Base-by-base conservation (phyloP, 2,329 filamentous ascomycete species). In the Nemania sp. region DNA sequence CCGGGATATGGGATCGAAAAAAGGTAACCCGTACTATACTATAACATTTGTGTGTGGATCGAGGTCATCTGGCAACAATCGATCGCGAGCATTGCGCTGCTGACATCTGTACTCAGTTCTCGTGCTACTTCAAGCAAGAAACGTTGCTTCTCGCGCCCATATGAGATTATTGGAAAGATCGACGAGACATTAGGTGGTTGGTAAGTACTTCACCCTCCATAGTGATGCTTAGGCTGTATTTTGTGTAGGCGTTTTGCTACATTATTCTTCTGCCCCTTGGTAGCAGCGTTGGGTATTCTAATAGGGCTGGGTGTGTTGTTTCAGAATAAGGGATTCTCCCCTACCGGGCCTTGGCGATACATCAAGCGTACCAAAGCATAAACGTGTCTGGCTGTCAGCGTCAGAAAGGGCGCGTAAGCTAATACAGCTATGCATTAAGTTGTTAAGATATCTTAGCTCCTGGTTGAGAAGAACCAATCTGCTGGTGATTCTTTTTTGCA, bases 271-370 rank as follows among this genome's bases (percentile, higher is more conserved):
- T 28, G 6, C 11, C 26, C 11, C 26, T 11, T 28, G 26, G 11
- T 22, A 55, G 39, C 20, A 15, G n/a, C n/a, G 17, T 31, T 19
- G n/a, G 17, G 34, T 30, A 15, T 45, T 33, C 54, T 57, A 58
- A 55, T 55, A 57, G 56, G 63, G 62, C 61, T 61, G 59, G 55
- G 56, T 59, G 56, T 59, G 37, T 17, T 58, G 63, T 65, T 65
- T 65, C 63, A 65, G 61, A 64, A 61, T 51, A 55, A 61, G n/a
- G n/a, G 56, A 65, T 63, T 59, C 56, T 52, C 53, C 56, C 49
- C 63, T 62, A 61, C 62, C 61, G 55, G 55, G 50, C 15, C 45
- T 49, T 49, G 49, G 49, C 47, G 23, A 17, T 30, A n/a, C 53
- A 34, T 28, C 26, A 37, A 33, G 39, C 42, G 26, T 47, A 43